phyloP scores from a whole-genome alignment of 139 green algal genomes.

The Tetradesmus obliquus region DNA sequence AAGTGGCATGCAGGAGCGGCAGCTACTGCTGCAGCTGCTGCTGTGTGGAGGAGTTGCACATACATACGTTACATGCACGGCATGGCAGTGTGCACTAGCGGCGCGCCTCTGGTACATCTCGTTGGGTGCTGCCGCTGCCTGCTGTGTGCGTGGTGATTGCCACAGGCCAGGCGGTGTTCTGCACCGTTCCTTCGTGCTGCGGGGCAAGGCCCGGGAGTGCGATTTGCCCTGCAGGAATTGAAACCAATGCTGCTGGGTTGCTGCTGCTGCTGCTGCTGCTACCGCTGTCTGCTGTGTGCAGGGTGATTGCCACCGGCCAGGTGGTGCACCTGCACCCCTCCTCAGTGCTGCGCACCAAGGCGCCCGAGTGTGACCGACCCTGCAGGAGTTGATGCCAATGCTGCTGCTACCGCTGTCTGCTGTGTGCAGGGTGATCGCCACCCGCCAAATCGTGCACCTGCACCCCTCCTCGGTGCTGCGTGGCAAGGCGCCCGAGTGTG shows the following conservation, averaged over 20 bases:
- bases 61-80: too few species aligned
- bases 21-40: neutral
- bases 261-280: too few species aligned
- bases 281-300: too few species aligned
- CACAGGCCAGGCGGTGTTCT: constrained; percentile 77
- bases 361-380: constrained; percentile 48
- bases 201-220: constrained; percentile 57
- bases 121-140: too few species aligned
- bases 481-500: constrained; percentile 60
- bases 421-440: constrained; percentile 66
- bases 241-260: too few species aligned
- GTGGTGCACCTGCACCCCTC: constrained; percentile 59
- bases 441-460: constrained; percentile 76
- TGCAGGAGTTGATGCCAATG: neutral
- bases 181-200: constrained; percentile 87
- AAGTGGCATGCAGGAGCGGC: too few species aligned
- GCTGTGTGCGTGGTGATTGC: constrained; percentile 57
- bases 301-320: neutral
- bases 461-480: constrained; percentile 87
- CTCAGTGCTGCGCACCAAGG: constrained; percentile 70
- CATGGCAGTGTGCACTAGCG: too few species aligned
- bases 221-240: neutral
- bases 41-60: too few species aligned
- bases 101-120: too few species aligned
- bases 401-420: neutral